Percentiles rank a stretch among this genome's conserved stretches.
Conservation (phyloP, 164 flowering plant genomes). For the Umbilicus rupestris region DNA sequence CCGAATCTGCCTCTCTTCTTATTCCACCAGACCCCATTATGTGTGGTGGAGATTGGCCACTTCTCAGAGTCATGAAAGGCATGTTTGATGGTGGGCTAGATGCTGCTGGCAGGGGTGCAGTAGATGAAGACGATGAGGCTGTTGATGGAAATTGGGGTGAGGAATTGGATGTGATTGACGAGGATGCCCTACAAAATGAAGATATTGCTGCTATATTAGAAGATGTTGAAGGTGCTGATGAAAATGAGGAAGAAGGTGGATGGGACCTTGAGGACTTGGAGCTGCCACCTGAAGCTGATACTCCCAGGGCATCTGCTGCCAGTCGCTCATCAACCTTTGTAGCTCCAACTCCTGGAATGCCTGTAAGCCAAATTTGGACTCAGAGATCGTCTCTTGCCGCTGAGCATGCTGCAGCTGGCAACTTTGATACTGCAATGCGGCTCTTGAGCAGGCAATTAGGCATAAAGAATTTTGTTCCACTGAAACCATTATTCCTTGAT, state of each 20-base stretch:
- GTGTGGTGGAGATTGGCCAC: conserved; percentile 69
- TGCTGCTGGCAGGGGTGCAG: conserved; percentile 29
- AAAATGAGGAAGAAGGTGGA: conserved; percentile 57
- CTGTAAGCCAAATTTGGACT: conserved; percentile 77
- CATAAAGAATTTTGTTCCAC: conserved; percentile 59
- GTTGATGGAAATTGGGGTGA: conserved; percentile 76
- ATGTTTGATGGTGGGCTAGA: conserved; percentile 81
- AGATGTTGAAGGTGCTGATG: conserved; percentile 55
- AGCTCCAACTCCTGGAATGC: conserved; percentile 72
- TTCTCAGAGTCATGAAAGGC: conserved; percentile 69
- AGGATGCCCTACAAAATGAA: conserved; percentile 49
- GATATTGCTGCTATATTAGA: conserved; percentile 35
- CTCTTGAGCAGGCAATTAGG: conserved; percentile 59
- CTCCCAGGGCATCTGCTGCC: conserved; percentile 39
- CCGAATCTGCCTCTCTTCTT: conserved; percentile 49
- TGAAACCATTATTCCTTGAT: conserved; percentile 62
- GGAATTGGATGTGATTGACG: conserved; percentile 61
- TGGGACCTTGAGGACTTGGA: conserved; percentile 72
- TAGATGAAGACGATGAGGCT: conserved; percentile 59
- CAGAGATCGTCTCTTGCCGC: conserved; percentile 83
- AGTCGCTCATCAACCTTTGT: conserved; percentile 53
- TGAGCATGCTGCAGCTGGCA: conserved; percentile 94
- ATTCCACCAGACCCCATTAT: conserved; percentile 68
- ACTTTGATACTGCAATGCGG: conserved; percentile 68
- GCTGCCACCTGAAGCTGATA: conserved; percentile 51